Evolutionary conservation across 2,329 filamentous ascomycete species (phyloP).

Genomic region (Sclerotinia trifoliorum): DNA sequence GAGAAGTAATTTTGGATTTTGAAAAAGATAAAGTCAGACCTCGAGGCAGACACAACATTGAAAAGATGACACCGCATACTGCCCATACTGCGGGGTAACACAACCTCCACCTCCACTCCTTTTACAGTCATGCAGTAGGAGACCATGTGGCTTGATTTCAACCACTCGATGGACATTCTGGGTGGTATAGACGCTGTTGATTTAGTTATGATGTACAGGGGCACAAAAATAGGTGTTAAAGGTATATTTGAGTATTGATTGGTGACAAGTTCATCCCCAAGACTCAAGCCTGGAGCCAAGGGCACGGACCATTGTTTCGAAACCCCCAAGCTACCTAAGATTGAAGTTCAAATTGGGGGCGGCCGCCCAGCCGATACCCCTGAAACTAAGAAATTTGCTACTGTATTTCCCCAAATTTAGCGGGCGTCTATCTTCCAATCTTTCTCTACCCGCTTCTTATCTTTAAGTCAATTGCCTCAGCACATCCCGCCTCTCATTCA

Average conservation of each 20-base stretch:
- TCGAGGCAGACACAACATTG: neutral
- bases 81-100: neutral
- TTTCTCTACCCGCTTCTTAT: neutral
- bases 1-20: neutral
- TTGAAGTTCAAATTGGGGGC: neutral
- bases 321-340: no score
- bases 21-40: neutral
- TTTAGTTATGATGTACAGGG: neutral
- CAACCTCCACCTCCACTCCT: neutral
- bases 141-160: neutral
- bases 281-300: no score
- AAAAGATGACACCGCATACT: neutral
- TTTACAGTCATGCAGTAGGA: neutral
- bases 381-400: neutral
- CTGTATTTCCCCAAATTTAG: constrained; percentile 6
- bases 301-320: no score
- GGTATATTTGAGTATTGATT: neutral
- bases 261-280: neutral
- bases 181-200: neutral
- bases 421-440: neutral
- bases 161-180: neutral
- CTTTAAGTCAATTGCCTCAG: neutral
- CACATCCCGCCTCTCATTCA: neutral
- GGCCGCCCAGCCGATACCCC: neutral
- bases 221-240: neutral